These are phyloP conservation scores for Baorangia bicolor DNA, from an alignment of 768 basidiomycete species.

Conservation along the genomic window DNA sequence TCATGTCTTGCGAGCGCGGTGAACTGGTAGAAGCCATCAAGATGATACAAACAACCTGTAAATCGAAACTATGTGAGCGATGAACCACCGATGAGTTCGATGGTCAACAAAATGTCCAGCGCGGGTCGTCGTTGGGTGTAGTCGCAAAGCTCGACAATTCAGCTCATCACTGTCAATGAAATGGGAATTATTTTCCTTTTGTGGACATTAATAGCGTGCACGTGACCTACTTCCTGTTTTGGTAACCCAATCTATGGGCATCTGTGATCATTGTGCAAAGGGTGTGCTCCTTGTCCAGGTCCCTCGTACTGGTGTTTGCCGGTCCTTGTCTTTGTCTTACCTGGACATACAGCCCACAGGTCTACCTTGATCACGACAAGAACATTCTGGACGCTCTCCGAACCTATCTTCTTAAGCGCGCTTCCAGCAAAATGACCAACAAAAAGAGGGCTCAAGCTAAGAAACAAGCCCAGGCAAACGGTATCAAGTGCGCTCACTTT, in stretches of 20 bases:
- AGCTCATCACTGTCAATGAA: not conserved
- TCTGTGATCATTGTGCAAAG: not conserved
- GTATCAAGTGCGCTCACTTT: conserved; percentile 21
- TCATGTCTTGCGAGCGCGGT: conserved; percentile 1
- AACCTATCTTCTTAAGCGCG: not conserved
- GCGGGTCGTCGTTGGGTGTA: conserved; percentile 4
- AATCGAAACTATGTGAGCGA: not conserved
- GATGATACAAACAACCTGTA: not conserved
- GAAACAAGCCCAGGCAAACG: conserved; percentile 29
- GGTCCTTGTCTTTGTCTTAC: not conserved
- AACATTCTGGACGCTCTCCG: conserved; percentile 11
- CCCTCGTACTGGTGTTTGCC: not conserved
- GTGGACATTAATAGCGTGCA: not conserved
- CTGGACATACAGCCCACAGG: not conserved
- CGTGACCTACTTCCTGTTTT: conserved; percentile 12
- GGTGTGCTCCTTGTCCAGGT: no score
- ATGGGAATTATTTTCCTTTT: conserved; percentile 17
- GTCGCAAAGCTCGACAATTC: not conserved
- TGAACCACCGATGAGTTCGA: not conserved
- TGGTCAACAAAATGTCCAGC: not conserved
- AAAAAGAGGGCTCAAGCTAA: conserved; percentile 31
- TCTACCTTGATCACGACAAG: not conserved
- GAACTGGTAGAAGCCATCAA: conserved; percentile 14
- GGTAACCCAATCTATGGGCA: not conserved
- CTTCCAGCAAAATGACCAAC: conserved; percentile 27